Base-by-base conservation (phyloP, 805 yeast genomes). In the Wickerhamomyces ciferrii region DNA sequence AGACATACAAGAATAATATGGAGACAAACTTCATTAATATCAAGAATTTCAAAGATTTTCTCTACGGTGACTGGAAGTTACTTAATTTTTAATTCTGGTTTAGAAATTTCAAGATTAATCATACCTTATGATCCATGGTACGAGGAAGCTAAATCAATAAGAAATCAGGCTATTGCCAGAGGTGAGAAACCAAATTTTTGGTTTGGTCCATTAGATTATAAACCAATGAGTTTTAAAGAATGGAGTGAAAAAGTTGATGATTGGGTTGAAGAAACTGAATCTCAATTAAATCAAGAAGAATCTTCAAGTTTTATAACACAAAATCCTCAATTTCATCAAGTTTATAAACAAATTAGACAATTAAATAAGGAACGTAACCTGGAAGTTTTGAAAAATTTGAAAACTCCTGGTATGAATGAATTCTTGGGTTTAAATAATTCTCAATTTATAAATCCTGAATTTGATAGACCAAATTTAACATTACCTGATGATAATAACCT, bases 81-180 rank as follows among this genome's bases (percentile, higher is more conserved):
- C 18, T 53, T 79, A 15, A 56, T 81, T n/a, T 74, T 76, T 50
- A 74, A 76, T 45, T 69, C 85, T 2, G 75, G 81, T 3, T 58
- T 83, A 32, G 92, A 84, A 55, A 53, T 72, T 7, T 68, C 78
- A 15, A 67, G 91, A 45, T 53, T 82, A 36, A 55, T 70, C 42
- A 44, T 71, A 14, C 70, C 70, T 38, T 70, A 68, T 49, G 91
- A 84, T 57, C 91, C 91, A 10, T 84, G 91, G 91, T 71, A 64
- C 23, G 87, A 80, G 29, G 89, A 84, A 56, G 87, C 89, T 3
- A 70, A 62, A 41, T 55, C 59, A 17, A 83, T 79, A 31, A 74
- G 88, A 35, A 65, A 64, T 18, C 60, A 71, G 47, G 75, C 75
- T 0, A 36, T 62, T 18, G 60, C 63, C 1, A 62, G 67, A 31